Base-by-base conservation (phyloP, 306 rosid species). In the Cucumis melo region DNA sequence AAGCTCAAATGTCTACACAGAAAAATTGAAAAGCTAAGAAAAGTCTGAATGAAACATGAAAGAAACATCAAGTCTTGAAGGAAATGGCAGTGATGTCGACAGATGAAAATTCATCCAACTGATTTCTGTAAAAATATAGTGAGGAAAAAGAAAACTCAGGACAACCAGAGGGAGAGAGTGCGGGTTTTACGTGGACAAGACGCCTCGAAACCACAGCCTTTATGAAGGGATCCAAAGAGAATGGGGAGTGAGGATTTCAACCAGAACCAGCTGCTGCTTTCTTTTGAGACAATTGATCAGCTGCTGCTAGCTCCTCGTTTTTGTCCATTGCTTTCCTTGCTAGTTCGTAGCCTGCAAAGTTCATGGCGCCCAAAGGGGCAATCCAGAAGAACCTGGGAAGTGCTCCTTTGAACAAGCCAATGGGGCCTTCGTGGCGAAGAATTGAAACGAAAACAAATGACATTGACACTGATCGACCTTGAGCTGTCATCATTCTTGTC, bases 301-400 rank as follows among this genome's bases (percentile, higher is more conserved):
- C 87, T 14, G 72, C 88, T 21, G 84, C 78, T 29, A 81, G 74
- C 64, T 90, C 96, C 21, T 90, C 89, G 57, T 78, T 89, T 83
- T 89, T 88, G 80, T 88, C 91, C 98, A 95, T 95, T 78, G 98
- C 97, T 89, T 95, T 92, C 86, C 87, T 90, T 50, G 96, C 93
- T 53, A 95, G 92, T 81, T 95, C 99, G 67, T 92, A 92, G 39
- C 99, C 99, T 36, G 99, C 99, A 81, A 95, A 95, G 85, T 95
- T 95, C 98, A 95, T 92, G 84, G 99, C 99, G 23, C 99, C 99
- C 23, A 95, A 74, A 24, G 99, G 98, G 57, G 99, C 99, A 75
- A 95, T 92, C 99, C 99, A 95, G 78, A 95, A 95, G 85, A 95
- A 95, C 82, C 99, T 90, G 8, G 98, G 99, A 24, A 95, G 81